A percentile compares a stretch with the other conserved stretches of the same genome.
phyloP scores from a whole-genome alignment of 345 rosid genomes.

The Populus pruinosa region DNA sequence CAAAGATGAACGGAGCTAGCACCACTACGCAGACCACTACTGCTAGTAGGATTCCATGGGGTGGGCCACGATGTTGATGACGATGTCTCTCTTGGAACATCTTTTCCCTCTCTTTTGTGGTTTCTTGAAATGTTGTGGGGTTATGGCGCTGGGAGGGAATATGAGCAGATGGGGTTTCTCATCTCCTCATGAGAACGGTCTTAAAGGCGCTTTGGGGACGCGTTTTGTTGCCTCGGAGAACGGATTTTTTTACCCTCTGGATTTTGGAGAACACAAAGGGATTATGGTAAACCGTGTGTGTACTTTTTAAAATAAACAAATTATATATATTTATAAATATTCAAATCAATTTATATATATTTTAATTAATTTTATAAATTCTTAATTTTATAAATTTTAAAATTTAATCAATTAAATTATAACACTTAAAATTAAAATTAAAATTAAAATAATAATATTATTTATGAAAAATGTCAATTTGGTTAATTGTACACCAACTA shows the following conservation, averaged over 20 bases:
- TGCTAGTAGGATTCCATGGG: conserved; percentile 72
- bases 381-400: no score
- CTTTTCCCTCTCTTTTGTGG: conserved; percentile 9
- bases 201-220: neutral
- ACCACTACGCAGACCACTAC: conserved; percentile 62
- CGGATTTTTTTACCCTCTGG: no score
- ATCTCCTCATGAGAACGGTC: neutral
- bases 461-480: neutral
- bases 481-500: neutral
- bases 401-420: no score
- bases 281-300: no score
- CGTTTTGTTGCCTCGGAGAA: neutral
- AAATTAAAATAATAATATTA: neutral
- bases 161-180: no score
- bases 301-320: no score
- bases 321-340: neutral
- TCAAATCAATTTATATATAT: fast-evolving
- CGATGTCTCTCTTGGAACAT: conserved; percentile 34
- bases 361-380: fast-evolving
- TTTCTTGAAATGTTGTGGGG: neutral
- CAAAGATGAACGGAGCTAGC: conserved; percentile 56
- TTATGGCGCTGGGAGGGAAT: no score
- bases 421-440: no score
- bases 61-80: conserved; percentile 32
- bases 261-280: neutral